Evolutionary conservation across 1,139 yeast species (phyloP).

Genomic region (Protomyces pachydermus): DNA sequence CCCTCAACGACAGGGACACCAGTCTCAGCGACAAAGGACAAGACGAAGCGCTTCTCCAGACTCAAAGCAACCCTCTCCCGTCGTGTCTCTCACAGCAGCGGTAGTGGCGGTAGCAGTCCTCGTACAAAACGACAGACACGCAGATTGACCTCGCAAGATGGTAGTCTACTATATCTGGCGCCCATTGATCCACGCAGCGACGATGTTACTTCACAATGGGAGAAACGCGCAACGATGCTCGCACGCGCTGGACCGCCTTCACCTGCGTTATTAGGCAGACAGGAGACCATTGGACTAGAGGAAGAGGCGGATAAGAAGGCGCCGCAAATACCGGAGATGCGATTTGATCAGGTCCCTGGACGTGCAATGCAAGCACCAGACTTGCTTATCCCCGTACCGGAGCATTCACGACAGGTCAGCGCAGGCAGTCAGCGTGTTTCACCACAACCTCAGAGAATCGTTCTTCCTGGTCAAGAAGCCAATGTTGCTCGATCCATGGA

Average conservation of each 20-base stretch:
- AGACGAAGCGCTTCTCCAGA: not conserved
- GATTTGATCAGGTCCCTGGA: not conserved
- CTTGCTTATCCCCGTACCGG: not conserved
- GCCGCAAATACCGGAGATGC: slow-evolving; percentile 7
- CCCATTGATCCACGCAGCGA: not conserved
- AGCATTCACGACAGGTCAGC: not conserved
- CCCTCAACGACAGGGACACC: not conserved
- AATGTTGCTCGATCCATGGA: not conserved
- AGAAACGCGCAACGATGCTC: slow-evolving; percentile 21
- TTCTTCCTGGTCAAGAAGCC: not conserved
- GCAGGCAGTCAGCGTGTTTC: not conserved
- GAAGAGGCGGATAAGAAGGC: not conserved
- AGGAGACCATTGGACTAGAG: not conserved
- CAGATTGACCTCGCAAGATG: not conserved
- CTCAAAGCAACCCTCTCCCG: not conserved
- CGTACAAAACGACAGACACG: not conserved
- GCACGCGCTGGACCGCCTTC: slow-evolving; percentile 27
- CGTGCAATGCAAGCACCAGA: not conserved
- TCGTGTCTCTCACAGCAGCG: not conserved
- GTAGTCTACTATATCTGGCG: not conserved
- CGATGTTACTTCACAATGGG: slow-evolving; percentile 25
- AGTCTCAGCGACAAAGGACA: not conserved
- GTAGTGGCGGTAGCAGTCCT: not conserved
- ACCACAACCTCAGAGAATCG: not conserved
- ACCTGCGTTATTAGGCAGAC: slow-evolving; percentile 6